Percentiles rank a stretch among this genome's conserved stretches.
These are phyloP conservation scores for Collariella sp. DNA, from an alignment of 495 filamentous ascomycete species.

Conservation along the genomic window DNA sequence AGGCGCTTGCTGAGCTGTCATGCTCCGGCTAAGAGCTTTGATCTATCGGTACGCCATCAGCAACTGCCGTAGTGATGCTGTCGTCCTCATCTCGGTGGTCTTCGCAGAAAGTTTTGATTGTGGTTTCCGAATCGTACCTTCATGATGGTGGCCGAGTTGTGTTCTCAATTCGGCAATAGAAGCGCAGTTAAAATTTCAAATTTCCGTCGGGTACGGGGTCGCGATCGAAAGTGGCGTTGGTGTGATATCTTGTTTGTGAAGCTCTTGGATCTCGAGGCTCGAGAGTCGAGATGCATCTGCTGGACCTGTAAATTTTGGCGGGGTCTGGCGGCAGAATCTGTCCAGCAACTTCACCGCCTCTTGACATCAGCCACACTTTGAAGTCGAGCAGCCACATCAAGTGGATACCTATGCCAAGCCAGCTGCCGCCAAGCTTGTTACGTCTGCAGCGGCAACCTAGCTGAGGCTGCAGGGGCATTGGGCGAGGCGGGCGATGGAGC, in stretches of 20 bases:
- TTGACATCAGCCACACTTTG: slow-evolving; percentile 4
- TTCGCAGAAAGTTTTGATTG: neutral
- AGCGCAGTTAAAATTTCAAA: neutral
- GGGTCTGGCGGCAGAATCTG: slow-evolving; percentile 22
- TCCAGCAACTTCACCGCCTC: slow-evolving; percentile 15
- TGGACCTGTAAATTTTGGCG: slow-evolving; percentile 27
- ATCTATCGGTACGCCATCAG: slow-evolving; percentile 45
- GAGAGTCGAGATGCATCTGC: neutral
- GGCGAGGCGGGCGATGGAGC: slow-evolving; percentile 12
- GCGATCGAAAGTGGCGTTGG: no score
- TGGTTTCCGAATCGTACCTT: slow-evolving; percentile 14
- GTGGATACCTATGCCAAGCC: slow-evolving; percentile 9
- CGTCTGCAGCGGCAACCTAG: slow-evolving; percentile 29
- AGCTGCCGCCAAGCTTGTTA: slow-evolving; percentile 17
- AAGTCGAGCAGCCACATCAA: slow-evolving; percentile 14
- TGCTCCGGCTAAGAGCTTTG: slow-evolving; percentile 77
- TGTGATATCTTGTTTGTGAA: neutral
- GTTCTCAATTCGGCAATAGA: neutral
- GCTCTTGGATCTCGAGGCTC: neutral
- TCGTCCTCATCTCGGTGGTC: neutral
- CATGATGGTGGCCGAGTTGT: slow-evolving; percentile 12
- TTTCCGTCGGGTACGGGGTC: neutral
- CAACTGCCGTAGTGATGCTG: neutral
- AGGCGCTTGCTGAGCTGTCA: slow-evolving; percentile 66
- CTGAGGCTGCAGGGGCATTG: slow-evolving; percentile 7